A percentile compares a stretch with the other conserved stretches of the same genome.
These are phyloP conservation scores for Cucurbita pepo DNA, from an alignment of 306 rosid genomes.

Conservation along the genomic window DNA sequence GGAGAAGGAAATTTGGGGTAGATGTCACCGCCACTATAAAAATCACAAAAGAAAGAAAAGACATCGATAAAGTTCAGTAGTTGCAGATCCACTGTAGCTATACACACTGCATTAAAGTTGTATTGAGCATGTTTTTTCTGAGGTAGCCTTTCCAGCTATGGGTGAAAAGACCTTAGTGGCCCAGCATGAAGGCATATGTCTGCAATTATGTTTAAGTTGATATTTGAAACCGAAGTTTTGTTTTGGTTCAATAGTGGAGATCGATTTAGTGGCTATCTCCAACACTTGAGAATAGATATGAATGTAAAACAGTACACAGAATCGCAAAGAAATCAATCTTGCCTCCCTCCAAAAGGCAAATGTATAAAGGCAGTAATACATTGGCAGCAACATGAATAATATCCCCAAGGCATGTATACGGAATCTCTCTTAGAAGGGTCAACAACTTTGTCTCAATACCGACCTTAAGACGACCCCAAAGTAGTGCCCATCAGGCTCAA, in stretches of 20 bases:
- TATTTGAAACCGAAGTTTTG: background rate
- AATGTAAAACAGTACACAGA: background rate
- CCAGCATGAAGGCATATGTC: slow-evolving; percentile 23
- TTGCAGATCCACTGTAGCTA: background rate
- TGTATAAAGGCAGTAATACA: no score
- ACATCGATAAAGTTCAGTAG: background rate
- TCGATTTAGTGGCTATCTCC: background rate
- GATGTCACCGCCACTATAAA: no score
- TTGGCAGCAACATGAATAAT: background rate
- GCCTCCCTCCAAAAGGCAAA: background rate
- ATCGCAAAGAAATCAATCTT: background rate
- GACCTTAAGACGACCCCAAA: slow-evolving; percentile 95
- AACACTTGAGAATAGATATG: background rate
- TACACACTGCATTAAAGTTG: background rate
- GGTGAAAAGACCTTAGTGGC: slow-evolving; percentile 55
- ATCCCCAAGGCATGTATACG: background rate
- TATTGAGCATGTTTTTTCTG: background rate
- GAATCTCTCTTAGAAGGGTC: background rate
- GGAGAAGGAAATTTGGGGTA: background rate
- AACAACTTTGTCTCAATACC: background rate
- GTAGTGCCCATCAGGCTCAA: slow-evolving; percentile 79
- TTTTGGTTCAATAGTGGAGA: background rate
- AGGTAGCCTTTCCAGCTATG: slow-evolving; percentile 7
- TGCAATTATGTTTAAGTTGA: background rate
- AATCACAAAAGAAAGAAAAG: no score